Base-by-base conservation (phyloP, 208 protist species). In the Crithidia fasciculata region DNA sequence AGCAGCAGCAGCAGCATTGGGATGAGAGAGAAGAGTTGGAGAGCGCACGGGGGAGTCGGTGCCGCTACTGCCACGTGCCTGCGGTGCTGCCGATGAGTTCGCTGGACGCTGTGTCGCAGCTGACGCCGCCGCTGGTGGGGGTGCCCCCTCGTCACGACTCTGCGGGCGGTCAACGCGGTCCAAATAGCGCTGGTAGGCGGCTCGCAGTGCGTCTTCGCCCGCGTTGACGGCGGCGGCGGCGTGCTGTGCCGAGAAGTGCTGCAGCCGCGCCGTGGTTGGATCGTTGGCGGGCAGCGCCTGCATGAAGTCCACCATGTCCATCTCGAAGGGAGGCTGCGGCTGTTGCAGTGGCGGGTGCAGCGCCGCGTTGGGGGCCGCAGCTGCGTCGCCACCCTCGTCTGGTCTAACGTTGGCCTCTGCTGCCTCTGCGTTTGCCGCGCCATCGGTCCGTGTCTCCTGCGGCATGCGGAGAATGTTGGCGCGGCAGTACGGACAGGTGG, bases 401-500 rank as follows among this genome's bases (percentile, higher is more conserved):
- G 28, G 28, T 28, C 28, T 28, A 1, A 28, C 28, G 28, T 28
- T 28, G 28, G 28, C 37, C 54, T 54, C 50, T 37, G 16, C 56
- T 64, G 66, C 52, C 15, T 8, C 54, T 3, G 4, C 66, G 28
- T 16, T 47, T 28, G 28, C 28, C 0, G 28, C 28, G 28, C 28
- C 28, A 1, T 28, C 28, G 0, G 28, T 28, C 1, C 28, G 28
- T 1, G 28, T 28, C 28, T 28, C 36, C 55, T 6, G 61, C 39
- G 56, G 67, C 65, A 78, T 83, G 19, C 75, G 52, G 67, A 92
- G 52, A 44, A 93, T 68, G 59, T 94, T 83, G 0, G 78, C 81
- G 39, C 92, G 71, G 75, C 92, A 97, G 82, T 95, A 97, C 4
- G 92, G 92, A 69, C 92, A 97, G 13, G 88, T 91, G 8, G 78